Conservation (phyloP, 805 yeast genomes). For the Wickerhamia fluorescens region DNA sequence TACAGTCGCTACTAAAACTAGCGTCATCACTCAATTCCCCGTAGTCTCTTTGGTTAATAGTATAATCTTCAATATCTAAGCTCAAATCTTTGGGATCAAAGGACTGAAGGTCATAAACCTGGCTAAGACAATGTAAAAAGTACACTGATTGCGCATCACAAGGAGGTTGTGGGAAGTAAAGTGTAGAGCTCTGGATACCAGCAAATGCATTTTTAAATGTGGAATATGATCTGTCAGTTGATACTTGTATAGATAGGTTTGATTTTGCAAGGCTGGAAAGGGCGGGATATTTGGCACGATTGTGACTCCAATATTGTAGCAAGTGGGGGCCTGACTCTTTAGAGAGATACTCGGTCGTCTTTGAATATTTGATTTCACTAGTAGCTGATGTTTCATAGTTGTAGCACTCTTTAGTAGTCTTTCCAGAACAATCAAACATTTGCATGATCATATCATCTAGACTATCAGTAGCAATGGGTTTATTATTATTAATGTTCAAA, state of each 20-base stretch:
- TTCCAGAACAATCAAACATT: constrained; percentile 21
- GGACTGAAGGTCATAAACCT: constrained; percentile 9
- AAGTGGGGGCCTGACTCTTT: constrained; percentile 11
- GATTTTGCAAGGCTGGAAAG: constrained; percentile 9
- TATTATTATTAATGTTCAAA: no score
- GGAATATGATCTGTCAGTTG: constrained; percentile 10
- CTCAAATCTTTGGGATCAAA: constrained; percentile 11
- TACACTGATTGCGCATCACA: constrained; percentile 10
- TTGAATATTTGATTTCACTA: constrained; percentile 8
- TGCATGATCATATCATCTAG: constrained; percentile 19
- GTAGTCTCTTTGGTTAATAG: neutral
- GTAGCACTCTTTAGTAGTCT: constrained; percentile 17
- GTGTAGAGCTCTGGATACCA: constrained; percentile 6
- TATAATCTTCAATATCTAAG: constrained; percentile 12
- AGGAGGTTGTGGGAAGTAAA: constrained; percentile 3
- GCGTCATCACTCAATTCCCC: no score
- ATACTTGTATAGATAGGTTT: constrained; percentile 12
- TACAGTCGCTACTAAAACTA: no score
- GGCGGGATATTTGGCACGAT: constrained; percentile 10
- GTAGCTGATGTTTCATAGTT: constrained; percentile 17
- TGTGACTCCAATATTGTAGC: constrained; percentile 15
- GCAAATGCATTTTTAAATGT: constrained; percentile 9
- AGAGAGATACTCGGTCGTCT: constrained; percentile 5
- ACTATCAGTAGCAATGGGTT: constrained; percentile 1
- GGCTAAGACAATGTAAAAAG: constrained; percentile 11